Evolutionary conservation across 805 yeast species (phyloP).

Genomic region (Huiozyma sinensis): DNA sequence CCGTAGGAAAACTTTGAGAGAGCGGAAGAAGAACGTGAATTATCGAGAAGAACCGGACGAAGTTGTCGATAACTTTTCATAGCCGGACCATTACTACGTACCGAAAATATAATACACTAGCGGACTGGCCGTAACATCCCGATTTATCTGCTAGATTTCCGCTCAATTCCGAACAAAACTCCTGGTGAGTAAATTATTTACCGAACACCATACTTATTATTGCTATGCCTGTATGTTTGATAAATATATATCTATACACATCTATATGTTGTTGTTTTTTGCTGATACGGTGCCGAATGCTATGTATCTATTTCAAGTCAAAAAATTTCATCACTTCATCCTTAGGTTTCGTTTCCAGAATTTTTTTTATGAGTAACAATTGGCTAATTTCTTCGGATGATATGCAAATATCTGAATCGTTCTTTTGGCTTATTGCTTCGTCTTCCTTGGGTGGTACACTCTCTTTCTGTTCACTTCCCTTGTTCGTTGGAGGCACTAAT

Average conservation of each 20-base stretch:
- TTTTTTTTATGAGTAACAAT: constrained; percentile 42
- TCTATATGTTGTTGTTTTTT: too few relatives aligned
- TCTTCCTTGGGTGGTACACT: not conserved
- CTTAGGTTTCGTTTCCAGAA: constrained; percentile 61
- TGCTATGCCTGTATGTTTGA: too few relatives aligned
- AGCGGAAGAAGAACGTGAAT: constrained; percentile 26
- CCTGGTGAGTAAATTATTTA: too few relatives aligned
- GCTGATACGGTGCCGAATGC: too few relatives aligned
- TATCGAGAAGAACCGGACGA: constrained; percentile 28
- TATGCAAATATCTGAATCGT: not conserved
- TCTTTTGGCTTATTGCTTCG: not conserved
- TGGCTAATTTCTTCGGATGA: constrained; percentile 37
- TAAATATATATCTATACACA: too few relatives aligned
- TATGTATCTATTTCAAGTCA: constrained; percentile 7
- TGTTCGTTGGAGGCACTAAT: constrained; percentile 7
- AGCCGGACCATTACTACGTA: not conserved
- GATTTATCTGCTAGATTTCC: too few relatives aligned
- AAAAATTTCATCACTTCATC: constrained; percentile 54
- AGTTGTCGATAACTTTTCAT: constrained; percentile 12
- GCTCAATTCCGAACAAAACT: too few relatives aligned
- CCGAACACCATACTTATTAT: too few relatives aligned
- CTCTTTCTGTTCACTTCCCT: not conserved
- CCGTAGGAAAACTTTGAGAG: constrained; percentile 31
- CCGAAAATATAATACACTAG: not conserved
- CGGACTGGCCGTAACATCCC: too few relatives aligned